Evolutionary conservation across 2,329 filamentous ascomycete species (phyloP).

Genomic region (Didymella sp.): DNA sequence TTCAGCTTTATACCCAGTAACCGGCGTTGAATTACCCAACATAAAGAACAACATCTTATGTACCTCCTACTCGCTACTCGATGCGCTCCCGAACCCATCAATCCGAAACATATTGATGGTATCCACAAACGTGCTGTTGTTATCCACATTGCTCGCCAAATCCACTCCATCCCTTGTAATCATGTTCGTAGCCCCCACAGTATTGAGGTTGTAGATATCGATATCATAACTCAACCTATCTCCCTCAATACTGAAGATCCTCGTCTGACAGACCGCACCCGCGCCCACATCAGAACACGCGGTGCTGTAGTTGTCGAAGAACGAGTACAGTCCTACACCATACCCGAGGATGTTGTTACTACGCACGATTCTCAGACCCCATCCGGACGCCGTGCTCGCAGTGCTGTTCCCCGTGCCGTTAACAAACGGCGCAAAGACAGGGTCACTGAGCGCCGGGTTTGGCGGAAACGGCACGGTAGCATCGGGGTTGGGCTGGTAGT

Average conservation of each 20-base stretch:
- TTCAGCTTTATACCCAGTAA: too few species aligned
- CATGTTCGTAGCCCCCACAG: conserved; percentile 56
- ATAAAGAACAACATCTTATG: too few species aligned
- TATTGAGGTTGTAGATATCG: conserved; percentile 58
- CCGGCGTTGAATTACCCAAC: too few species aligned
- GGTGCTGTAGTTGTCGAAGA: conserved; percentile 69
- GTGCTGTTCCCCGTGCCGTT: conserved; percentile 33
- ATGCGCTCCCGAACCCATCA: conserved; percentile 17
- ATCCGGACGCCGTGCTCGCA: conserved; percentile 57
- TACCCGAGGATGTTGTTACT: conserved; percentile 65
- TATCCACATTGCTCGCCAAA: conserved; percentile 55
- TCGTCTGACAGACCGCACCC: conserved; percentile 55
- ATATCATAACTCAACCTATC: conserved; percentile 41
- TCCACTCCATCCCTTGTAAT: conserved; percentile 54
- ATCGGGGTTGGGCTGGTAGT: conserved; percentile 83
- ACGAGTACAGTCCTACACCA: conserved; percentile 71
- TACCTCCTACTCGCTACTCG: neutral
- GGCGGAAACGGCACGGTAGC: conserved; percentile 69
- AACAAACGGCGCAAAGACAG: conserved; percentile 70
- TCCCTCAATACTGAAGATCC: conserved; percentile 58
- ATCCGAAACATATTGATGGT: conserved; percentile 45
- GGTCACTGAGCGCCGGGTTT: conserved; percentile 67
- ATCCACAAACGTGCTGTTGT: conserved; percentile 54
- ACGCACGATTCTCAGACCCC: conserved; percentile 68
- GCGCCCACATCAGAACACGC: conserved; percentile 30